Evolutionary conservation across 139 green algal species (phyloP), one percentile per base, ranked within the genome.

Genomic region (Chlorella sorokiniana): DNA sequence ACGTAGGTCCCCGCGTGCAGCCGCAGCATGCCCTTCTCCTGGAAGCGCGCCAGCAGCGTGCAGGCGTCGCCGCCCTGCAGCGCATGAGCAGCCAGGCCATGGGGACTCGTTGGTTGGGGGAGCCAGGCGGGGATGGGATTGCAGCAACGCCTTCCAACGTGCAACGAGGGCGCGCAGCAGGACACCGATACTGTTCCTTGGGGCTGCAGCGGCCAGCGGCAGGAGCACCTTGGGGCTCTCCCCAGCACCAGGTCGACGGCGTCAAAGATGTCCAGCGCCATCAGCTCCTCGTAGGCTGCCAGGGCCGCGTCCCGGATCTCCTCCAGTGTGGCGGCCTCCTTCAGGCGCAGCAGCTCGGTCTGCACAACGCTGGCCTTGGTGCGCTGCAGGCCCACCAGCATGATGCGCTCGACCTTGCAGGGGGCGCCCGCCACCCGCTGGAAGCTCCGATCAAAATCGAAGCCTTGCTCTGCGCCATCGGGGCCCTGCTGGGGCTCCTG

Each of bases 1-100:
- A 94, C 83, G 69, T 94, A 96, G 0, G 90, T 95, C 11, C 86
- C 92, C 2, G 85, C 84, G 27, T 92, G 84, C 33, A 92, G 52
- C 37, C 81, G 86, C 76, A 89, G 88, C 42, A 89, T 82, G 63
- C 84, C 84, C 69, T 81, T 86, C 75, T 96, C 92, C 42, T 85
- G 64, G 61, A 92, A 76, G 5, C 71, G 65, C 31, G 92, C n/a
- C 29, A 88, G 38, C 25, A 95, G 80, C 23, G 76, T 92, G 79
- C 88, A 92, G 2, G 51, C 71, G 27, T 90, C 76, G 76, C 77
- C 18, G 81, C 87, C 23, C 81, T 84, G 67, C 70, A 80, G 29
- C 22, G 35, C 25, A 72, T 56, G 33, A 40, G 18, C 64, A 70
- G 27, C 4, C 23, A 37, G 18, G 27, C 5, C n/a, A n/a, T n/a